Evolutionary conservation across 2,329 filamentous ascomycete species (phyloP), one percentile per base, ranked within the genome.

Genomic region (Aspergillus fumigatus): DNA sequence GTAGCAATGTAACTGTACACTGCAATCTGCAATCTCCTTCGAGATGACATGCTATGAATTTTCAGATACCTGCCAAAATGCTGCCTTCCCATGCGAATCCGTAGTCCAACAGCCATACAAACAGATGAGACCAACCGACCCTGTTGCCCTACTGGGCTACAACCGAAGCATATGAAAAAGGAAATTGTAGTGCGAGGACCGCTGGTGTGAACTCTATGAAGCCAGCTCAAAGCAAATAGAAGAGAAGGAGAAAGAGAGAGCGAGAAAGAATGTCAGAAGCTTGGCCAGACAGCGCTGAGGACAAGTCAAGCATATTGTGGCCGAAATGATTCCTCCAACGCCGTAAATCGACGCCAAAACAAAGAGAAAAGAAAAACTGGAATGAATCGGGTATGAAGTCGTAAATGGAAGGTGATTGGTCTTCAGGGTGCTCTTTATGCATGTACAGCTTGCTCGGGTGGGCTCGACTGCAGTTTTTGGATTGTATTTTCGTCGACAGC

Each of bases 391-490:
- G 51, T 58, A 58, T 62, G 52, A 53, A n/a, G 51, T 56, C 58
- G 47, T 55, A 56, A 58, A 52, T 50, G 45, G 35, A 26, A 50
- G 51, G 38, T 48, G 49, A n/a, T 56, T 32, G 50, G 48, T 50
- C 23, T 51, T 53, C 47, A 35, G 27, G 40, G 50, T 14, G 23
- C 40, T 45, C 26, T 51, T 67, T 52, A 71, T 55, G 68, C 68
- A 51, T 66, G 62, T 14, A 71, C 65, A 27, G 67, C 59, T 55
- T 71, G 68, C 40, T 68, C 62, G 32, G 62, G 60, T 27, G 65
- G 48, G 49, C 62, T 67, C 29, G 58, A 55, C 48, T 56, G 57
- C 41, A 68, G 48, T 14, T 59, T 63, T 35, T 64, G 62, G 32
- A 64, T 54, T 40, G 54, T 57, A 19, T 51, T 50, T 29, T 62